Base-by-base conservation (phyloP, 2,329 filamentous ascomycete genomes). In the Xylaria sp. region DNA sequence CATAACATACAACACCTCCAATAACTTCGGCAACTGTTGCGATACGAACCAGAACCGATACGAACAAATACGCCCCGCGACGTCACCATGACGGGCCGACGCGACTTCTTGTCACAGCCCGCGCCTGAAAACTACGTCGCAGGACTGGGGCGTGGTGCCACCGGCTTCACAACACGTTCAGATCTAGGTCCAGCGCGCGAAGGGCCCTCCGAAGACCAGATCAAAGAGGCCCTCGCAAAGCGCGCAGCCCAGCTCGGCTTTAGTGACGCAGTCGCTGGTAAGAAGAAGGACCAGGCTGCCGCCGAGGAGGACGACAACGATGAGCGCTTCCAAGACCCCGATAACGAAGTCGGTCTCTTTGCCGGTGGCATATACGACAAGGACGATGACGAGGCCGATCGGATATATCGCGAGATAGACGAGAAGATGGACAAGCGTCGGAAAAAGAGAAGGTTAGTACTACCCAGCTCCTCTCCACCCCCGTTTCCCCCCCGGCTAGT, bases 301-400 rank as follows among this genome's bases (percentile, higher is more conserved):
- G 90, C 91, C 45, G 91, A 92, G 20, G 90, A 91, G 41, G 90
- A 92, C 39, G 91, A 91, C 61, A 90, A 92, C 62, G 91, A 93
- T 64, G 91, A 92, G 41, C 88, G 95, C 55, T 98, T 94, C 76
- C 94, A 97, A 78, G 96, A 99, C 78, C 96, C 96, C 0, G 96
- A 99, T 76, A 98, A 98, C 76, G 96, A 99, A 80, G 92, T 96
- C 56, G 96, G 97, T 4, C 84, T 99, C 25, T 99, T 99, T 76
- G 94, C 96, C 3, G 95, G 93, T 64, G 96, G 96, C 41, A 92
- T 96, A 75, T 99, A 97, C 83, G 96, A 98, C 79, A 92, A 96
- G 79, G 96, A 99, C 65, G 96, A 99, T 77, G 96, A 99, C 76
- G 97, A 99, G 80, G 96, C 96, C 50, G 96, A 99, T 81, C 87